Conservation (phyloP, 108 stramenopile species). For the Cyclostephanos invisitatus region DNA sequence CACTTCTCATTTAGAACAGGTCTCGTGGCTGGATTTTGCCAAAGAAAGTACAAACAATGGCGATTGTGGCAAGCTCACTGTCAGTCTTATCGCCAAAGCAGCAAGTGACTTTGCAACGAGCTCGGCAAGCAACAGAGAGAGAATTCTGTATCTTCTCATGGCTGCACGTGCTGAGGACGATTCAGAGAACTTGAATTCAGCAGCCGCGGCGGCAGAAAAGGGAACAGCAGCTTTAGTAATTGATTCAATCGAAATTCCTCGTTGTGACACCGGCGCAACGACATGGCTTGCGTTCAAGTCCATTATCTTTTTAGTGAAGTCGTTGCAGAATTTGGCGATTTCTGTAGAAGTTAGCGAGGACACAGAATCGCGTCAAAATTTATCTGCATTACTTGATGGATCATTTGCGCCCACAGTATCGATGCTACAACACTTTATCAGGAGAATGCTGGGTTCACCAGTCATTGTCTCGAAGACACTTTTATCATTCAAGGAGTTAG, state of each 20-base stretch:
- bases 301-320: constrained; percentile 34
- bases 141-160: constrained; percentile 67
- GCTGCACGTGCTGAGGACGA: constrained; percentile 57
- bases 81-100: constrained; percentile 59
- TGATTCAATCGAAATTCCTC: constrained; percentile 27
- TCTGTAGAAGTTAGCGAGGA: constrained; percentile 7
- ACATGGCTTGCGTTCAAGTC: constrained; percentile 53
- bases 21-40: constrained; percentile 24
- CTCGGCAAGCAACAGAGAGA: constrained; percentile 71
- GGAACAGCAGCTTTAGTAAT: constrained; percentile 21
- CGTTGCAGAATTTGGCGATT: constrained; percentile 24
- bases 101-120: constrained; percentile 81
- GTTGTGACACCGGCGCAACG: constrained; percentile 44
- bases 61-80: constrained; percentile 15
- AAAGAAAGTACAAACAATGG: not conserved
- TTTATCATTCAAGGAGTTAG: constrained; percentile 57
- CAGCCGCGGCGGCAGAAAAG: constrained; percentile 38
- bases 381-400: constrained; percentile 42
- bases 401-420: constrained; percentile 75
- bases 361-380: constrained; percentile 5
- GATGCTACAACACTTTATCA: constrained; percentile 79
- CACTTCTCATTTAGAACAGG: constrained; percentile 36
- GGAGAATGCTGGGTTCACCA: constrained; percentile 75
- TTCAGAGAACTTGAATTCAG: constrained; percentile 30
- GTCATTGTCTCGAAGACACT: constrained; percentile 60